A percentile compares a stretch with the other conserved stretches of the same genome.
Conservation (phyloP, 495 filamentous ascomycete species). For the Glonium stellatum region DNA sequence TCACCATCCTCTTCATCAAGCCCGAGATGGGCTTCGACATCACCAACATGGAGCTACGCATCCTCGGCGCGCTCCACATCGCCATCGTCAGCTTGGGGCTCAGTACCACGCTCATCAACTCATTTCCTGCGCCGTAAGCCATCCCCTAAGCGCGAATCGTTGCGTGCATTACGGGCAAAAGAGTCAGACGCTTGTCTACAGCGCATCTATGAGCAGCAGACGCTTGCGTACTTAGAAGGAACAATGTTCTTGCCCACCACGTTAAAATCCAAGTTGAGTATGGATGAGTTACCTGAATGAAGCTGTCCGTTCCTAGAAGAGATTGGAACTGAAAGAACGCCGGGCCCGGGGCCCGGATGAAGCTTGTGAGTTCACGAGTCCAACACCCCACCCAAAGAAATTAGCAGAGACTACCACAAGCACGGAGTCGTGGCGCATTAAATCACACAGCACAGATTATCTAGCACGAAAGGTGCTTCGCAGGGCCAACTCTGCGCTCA, state of each 20-base stretch:
- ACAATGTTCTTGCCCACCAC: slow-evolving; percentile 8
- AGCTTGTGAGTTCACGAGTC: background rate
- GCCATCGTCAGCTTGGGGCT: background rate
- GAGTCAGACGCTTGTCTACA: slow-evolving; percentile 33
- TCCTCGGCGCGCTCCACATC: background rate
- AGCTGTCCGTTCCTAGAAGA: background rate
- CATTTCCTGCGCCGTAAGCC: slow-evolving; percentile 26
- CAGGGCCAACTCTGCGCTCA: background rate
- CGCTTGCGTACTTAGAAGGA: slow-evolving; percentile 29
- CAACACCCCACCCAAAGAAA: background rate
- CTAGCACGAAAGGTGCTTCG: background rate
- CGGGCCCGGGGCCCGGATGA: background rate
- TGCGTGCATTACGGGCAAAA: slow-evolving; percentile 30
- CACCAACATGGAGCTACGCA: background rate
- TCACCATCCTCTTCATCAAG: background rate
- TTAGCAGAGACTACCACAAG: background rate
- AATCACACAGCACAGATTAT: background rate
- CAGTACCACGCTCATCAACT: slow-evolving; percentile 1
- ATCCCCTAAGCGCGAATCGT: slow-evolving; percentile 26
- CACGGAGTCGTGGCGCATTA: background rate
- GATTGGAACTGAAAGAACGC: background rate
- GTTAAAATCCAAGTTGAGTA: background rate
- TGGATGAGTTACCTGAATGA: background rate
- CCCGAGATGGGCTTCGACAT: background rate
- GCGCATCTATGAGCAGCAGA: slow-evolving; percentile 33